Evolutionary conservation across 441 rosid species (phyloP), one percentile per base, ranked within the genome.

Genomic region (Brassica balearica): DNA sequence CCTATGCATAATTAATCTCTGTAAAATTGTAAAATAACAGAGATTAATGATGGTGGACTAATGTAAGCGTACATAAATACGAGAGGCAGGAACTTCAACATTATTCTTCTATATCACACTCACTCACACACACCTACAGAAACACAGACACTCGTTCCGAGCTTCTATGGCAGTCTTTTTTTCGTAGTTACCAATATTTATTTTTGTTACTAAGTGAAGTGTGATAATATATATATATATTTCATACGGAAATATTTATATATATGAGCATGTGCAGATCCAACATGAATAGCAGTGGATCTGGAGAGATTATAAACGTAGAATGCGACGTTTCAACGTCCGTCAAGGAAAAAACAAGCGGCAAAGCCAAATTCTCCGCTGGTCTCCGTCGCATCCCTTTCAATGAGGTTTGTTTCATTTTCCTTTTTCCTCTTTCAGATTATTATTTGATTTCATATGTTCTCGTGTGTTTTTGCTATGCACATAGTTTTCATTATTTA

Each of bases 361-460:
- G 48, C 73, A 48, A 4, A 22, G 6, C 74, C 73, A 73, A 73
- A 61, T 61, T 78, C 48, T 78, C 68, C 0, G 65, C 74, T 67
- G 43, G 74, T 51, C 77, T 78, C 70, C 77, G 82, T 61, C 82
- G 82, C 48, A 78, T 78, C 74, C 74, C 82, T 73, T 78, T 78
- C 48, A 73, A 78, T 14, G 82, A 78, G 82, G 82, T 29, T 73
- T 73, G 74, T 73, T 29, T 78, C 63, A 41, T 8, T 67, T 60
- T 19, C 8, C 11, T 7, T 6, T 62, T 34, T 41, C 5, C 55
- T 8, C 36, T 70, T 55, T 36, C 4, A 1, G 34, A 1, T 67
- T 67, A 69, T 1, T 69, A 17, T 68, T 27, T 27, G 8, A 59
- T 0, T 43, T 67, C 25, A 75, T 58, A 58, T 5, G 1, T 6